Conservation (phyloP, 768 basidiomycete species). For the Suillus bovinus region DNA sequence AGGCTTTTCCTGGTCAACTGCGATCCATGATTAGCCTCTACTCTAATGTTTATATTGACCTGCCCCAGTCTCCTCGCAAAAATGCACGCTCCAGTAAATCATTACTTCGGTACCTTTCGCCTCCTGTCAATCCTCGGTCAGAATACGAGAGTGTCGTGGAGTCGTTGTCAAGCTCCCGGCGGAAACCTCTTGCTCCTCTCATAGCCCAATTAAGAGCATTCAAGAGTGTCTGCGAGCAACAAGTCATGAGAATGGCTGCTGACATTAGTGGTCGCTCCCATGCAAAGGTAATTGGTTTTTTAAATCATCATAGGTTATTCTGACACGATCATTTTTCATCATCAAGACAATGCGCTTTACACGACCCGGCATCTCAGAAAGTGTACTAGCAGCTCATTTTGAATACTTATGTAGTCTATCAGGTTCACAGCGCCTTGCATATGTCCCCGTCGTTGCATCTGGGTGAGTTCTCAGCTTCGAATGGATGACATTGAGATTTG, state of each 20-base stretch:
- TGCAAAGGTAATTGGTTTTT: constrained; percentile 58
- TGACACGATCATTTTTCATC: constrained; percentile 1
- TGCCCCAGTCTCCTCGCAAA: constrained; percentile 38
- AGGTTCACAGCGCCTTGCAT: constrained; percentile 88
- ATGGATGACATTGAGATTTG: background rate
- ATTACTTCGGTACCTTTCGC: constrained; percentile 52
- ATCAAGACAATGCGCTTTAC: constrained; percentile 82
- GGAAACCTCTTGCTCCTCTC: constrained; percentile 59
- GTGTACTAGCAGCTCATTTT: constrained; percentile 76
- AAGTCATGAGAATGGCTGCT: constrained; percentile 80
- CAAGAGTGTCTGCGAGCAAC: constrained; percentile 79
- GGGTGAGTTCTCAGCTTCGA: constrained; percentile 53
- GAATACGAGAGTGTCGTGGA: constrained; percentile 62
- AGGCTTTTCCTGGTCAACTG: constrained; percentile 57
- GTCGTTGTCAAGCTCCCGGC: constrained; percentile 46
- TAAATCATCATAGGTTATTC: background rate
- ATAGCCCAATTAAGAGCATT: constrained; percentile 71
- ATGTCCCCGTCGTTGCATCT: constrained; percentile 96
- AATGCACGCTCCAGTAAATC: constrained; percentile 45
- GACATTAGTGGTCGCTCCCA: constrained; percentile 87
- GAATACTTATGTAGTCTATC: constrained; percentile 80
- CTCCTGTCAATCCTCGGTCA: constrained; percentile 23
- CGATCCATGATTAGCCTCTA: constrained; percentile 51
- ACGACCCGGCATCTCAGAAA: constrained; percentile 55
- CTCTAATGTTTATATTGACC: constrained; percentile 54